A percentile compares a stretch with the other conserved stretches of the same genome.
Conservation (phyloP, 352 stramenopile species). For the Aphanomyces stellatus region DNA sequence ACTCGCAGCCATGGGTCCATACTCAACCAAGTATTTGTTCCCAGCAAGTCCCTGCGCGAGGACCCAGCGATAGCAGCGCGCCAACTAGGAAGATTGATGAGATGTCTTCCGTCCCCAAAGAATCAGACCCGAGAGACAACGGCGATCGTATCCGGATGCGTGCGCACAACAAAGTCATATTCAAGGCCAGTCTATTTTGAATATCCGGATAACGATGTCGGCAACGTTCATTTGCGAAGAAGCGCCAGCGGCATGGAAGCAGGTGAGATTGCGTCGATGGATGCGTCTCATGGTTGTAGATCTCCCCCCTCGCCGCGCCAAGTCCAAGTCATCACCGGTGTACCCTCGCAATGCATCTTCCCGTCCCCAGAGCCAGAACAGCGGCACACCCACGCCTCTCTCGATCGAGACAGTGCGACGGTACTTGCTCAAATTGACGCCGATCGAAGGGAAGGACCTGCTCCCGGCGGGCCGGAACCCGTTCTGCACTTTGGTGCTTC, state of each 20-base stretch:
- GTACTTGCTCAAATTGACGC: slow-evolving; percentile 78
- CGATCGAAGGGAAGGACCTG: slow-evolving; percentile 69
- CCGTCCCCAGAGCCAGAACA: background rate
- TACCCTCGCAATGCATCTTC: background rate
- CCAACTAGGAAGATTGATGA: too few species aligned
- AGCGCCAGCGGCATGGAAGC: background rate
- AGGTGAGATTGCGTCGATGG: background rate
- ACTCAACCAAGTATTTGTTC: too few species aligned
- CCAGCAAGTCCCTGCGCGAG: too few species aligned
- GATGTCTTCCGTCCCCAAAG: too few species aligned
- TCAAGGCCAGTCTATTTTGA: too few species aligned
- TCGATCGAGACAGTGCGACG: slow-evolving; percentile 30
- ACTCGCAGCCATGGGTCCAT: too few species aligned
- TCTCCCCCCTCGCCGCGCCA: background rate
- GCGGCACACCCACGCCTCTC: background rate
- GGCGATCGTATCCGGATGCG: too few species aligned
- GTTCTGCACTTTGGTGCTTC: slow-evolving; percentile 75
- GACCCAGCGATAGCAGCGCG: too few species aligned
- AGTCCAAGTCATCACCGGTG: background rate
- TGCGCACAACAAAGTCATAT: too few species aligned
- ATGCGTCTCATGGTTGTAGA: background rate
- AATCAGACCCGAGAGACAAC: too few species aligned
- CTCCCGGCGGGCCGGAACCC: slow-evolving; percentile 56
- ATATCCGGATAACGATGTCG: background rate
- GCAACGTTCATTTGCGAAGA: background rate